phyloP scores from a whole-genome alignment of 1,284 basidiomycete species.

The Leccinum ambiguum region DNA sequence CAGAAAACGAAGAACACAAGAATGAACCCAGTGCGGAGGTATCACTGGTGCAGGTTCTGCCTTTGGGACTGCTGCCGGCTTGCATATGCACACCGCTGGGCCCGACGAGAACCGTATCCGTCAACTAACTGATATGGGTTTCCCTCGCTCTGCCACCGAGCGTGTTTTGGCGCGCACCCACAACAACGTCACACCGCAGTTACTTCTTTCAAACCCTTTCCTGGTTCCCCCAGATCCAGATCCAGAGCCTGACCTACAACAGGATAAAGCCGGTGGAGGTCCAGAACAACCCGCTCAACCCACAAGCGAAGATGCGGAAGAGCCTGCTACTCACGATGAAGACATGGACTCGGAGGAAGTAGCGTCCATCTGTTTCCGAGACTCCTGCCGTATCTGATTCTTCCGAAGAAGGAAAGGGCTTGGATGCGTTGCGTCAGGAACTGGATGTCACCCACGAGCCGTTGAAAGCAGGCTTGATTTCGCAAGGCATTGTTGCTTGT shows the following conservation, averaged over 20 bases:
- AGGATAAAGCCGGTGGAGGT: slow-evolving; percentile 34
- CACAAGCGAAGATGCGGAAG: slow-evolving; percentile 27
- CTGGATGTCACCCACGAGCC: slow-evolving; percentile 69
- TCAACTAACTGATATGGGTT: slow-evolving; percentile 96
- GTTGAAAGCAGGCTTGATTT: slow-evolving; percentile 63
- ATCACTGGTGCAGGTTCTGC: slow-evolving; percentile 29
- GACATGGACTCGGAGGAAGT: slow-evolving; percentile 31
- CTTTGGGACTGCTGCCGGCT: slow-evolving; percentile 36
- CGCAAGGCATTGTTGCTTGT: slow-evolving; percentile 75
- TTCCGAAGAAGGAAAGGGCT: slow-evolving; percentile 42
- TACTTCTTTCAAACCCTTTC: slow-evolving; percentile 85
- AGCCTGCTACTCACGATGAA: slow-evolving; percentile 28
- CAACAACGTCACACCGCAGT: slow-evolving; percentile 87
- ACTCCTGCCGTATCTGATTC: slow-evolving; percentile 9
- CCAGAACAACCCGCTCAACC: slow-evolving; percentile 30
- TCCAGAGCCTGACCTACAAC: slow-evolving; percentile 54
- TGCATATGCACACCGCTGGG: slow-evolving; percentile 43
- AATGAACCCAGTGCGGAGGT: slow-evolving; percentile 33
- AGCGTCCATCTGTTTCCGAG: slow-evolving; percentile 21
- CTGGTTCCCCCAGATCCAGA: slow-evolving; percentile 58
- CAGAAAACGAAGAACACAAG: slow-evolving; percentile 75
- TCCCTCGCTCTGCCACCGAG: slow-evolving; percentile 82
- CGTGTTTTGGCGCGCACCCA: slow-evolving; percentile 81
- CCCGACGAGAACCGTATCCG: slow-evolving; percentile 78
- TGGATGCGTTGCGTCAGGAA: slow-evolving; percentile 63